Percentiles rank a stretch among this genome's conserved stretches.
Conservation (phyloP, 2,329 filamentous ascomycete species). For the Curvularia lunata region DNA sequence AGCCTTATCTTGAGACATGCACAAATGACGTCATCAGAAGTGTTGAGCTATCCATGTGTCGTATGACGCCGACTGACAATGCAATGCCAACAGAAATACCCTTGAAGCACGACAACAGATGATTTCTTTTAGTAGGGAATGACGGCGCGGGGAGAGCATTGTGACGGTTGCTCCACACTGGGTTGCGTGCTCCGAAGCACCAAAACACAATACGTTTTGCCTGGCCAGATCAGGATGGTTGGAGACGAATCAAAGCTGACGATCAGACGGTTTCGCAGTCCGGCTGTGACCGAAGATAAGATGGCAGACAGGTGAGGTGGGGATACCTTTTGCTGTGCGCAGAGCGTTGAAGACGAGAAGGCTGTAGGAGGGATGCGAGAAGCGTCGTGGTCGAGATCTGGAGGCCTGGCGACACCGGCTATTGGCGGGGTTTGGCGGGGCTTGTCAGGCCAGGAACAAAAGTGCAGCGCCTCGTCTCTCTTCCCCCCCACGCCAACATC, state of each 20-base stretch:
- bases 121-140: background rate
- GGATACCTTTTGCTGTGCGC: background rate
- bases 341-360: background rate
- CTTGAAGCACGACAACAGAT: background rate
- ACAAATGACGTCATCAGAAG: background rate
- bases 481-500: constrained; percentile 3
- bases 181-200: constrained; percentile 7
- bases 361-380: too few relatives aligned
- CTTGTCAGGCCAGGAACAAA: constrained; percentile 22
- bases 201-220: constrained; percentile 9
- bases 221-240: background rate
- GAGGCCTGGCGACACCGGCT: constrained; percentile 33
- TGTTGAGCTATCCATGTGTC: background rate
- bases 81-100: background rate
- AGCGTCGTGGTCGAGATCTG: too few relatives aligned
- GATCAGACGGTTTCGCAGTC: constrained; percentile 2
- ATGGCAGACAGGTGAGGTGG: background rate
- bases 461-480: constrained; percentile 8
- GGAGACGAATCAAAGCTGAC: background rate
- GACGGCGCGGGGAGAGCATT: background rate
- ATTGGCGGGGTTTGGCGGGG: constrained; percentile 24
- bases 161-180: background rate
- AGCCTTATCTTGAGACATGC: background rate
- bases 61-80: too few relatives aligned
- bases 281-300: background rate